Percentiles rank a stretch among this genome's conserved stretches.
Conservation (phyloP, 179 eudicot genomes). For the Corrigiola litoralis region DNA sequence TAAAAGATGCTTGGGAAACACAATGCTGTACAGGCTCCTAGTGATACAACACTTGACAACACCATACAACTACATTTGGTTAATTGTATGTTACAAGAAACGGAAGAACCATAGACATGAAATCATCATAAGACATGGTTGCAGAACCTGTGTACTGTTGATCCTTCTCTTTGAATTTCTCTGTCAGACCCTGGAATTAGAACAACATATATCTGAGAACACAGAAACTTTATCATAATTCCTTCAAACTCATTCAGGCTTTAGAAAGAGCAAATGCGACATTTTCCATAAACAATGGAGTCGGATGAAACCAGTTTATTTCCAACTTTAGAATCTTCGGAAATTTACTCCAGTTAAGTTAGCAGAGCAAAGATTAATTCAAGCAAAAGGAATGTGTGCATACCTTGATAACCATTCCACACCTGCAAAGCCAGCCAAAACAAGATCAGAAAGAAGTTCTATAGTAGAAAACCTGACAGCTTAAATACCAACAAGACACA, state of each 20-base stretch:
- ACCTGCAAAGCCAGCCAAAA: constrained; percentile 40
- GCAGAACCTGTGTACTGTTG: constrained; percentile 64
- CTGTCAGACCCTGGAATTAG: constrained; percentile 66
- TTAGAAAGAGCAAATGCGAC: too few species aligned
- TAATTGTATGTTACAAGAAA: constrained; percentile 46
- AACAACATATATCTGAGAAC: background rate
- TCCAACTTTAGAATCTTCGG: background rate
- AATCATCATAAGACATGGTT: constrained; percentile 52
- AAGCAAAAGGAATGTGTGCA: constrained; percentile 14
- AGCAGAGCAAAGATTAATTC: background rate
- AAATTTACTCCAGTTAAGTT: background rate
- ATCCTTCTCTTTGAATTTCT: constrained; percentile 88
- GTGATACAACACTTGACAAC: background rate
- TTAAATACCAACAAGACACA: too few species aligned
- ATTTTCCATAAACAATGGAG: too few species aligned
- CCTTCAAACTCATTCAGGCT: too few species aligned
- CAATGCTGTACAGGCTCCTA: background rate
- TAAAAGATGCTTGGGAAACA: background rate
- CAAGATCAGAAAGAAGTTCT: constrained; percentile 7
- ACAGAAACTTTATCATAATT: too few species aligned
- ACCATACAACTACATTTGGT: background rate
- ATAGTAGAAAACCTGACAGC: too few species aligned
- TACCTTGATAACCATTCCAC: constrained; percentile 86
- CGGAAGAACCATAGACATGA: constrained; percentile 77
- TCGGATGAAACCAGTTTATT: too few species aligned